Base-by-base conservation (phyloP, 257 asterid species). In the Petunia axillaris region DNA sequence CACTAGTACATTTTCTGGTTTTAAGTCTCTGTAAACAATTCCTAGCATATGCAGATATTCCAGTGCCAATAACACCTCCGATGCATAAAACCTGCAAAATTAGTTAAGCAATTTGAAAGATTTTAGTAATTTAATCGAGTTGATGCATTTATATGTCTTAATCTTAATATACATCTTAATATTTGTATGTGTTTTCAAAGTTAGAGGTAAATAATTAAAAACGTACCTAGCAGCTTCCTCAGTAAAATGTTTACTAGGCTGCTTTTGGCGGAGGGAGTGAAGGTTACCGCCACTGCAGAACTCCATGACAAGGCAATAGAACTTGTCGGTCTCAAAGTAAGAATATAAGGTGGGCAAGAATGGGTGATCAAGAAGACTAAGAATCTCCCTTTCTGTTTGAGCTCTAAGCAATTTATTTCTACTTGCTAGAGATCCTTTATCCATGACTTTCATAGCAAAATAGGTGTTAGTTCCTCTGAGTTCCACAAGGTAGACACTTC, bases 391-490 rank as follows among this genome's bases (percentile, higher is more conserved):
- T 80, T 93, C 98, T 1, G 95, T 93, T 77, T 93, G 93, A 48
- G 97, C 97, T 75, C 98, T 81, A 65, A 91, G 89, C 48, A 93
- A 84, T 83, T 93, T 93, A 81, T 93, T 91, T 46, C 95, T 87
- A 79, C 94, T 93, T 1, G 93, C 95, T 37, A 93, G 90, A 63
- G 98, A 90, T 2, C 87, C 89, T 65, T 90, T 93, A 80, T 93
- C 98, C 98, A 93, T 93, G n/a, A 93, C 98, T 84, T 93, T 93
- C 98, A 93, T 91, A 54, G 98, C 98, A 82, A 91, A 93, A 85
- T 84, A 93, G 4, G 97, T 35, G 62, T 78, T 81, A 2, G 89
- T 93, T 43, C 93, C 97, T 65, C 92, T 81, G 5, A 93, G 88
- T 77, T 93, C 97, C 57, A 89, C 95, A 36, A 93, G 98, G 82